These are phyloP conservation scores for Aspergillus nidulans DNA, from an alignment of 495 filamentous ascomycete species.

Conservation along the genomic window DNA sequence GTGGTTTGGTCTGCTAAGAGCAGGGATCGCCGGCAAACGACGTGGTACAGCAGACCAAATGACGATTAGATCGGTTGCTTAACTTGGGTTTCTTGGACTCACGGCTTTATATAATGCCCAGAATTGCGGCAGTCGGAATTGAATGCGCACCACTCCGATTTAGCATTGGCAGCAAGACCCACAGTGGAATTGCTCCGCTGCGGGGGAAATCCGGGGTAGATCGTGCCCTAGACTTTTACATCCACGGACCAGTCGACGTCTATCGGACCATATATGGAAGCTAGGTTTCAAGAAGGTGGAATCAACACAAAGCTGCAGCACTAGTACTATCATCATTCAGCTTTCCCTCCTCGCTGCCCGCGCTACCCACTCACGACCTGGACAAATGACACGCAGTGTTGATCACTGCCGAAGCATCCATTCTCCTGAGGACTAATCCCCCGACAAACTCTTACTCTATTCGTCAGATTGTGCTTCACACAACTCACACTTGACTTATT, in stretches of 20 bases:
- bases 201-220: constrained; percentile 8
- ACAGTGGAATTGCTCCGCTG: constrained; percentile 12
- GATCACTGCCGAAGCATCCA: not conserved
- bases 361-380: too few relatives aligned
- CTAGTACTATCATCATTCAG: too few relatives aligned
- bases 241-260: not conserved
- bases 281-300: too few relatives aligned
- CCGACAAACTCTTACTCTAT: not conserved
- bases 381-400: not conserved
- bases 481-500: not conserved
- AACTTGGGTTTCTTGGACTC: not conserved
- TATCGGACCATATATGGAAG: not conserved
- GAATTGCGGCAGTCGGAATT: not conserved
- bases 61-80: not conserved
- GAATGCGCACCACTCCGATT: not conserved
- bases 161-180: not conserved
- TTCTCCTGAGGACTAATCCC: not conserved
- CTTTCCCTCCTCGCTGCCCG: too few relatives aligned
- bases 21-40: too few relatives aligned
- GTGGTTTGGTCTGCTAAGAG: not conserved
- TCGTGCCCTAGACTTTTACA: not conserved
- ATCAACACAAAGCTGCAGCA: not conserved
- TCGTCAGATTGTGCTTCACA: not conserved
- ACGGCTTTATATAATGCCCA: not conserved
- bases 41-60: not conserved